These are phyloP conservation scores for Gomphus sp. DNA, from an alignment of 1,284 basidiomycete genomes.

Conservation along the genomic window DNA sequence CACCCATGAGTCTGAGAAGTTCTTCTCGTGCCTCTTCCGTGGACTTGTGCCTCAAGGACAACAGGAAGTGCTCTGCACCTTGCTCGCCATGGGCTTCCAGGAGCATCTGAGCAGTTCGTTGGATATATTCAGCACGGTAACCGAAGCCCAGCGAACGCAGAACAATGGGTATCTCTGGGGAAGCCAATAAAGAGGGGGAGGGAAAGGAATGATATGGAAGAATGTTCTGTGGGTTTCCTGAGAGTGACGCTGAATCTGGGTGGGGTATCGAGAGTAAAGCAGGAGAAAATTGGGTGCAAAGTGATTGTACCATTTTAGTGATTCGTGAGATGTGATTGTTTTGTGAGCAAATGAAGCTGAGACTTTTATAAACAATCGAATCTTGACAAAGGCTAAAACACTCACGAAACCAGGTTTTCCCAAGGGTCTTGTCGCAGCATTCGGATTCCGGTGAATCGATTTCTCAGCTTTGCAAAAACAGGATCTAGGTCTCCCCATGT, in stretches of 20 bases:
- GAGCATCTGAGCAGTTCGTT: constrained; percentile 75
- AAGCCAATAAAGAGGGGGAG: constrained; percentile 57
- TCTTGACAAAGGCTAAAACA: constrained; percentile 15
- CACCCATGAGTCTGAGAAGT: constrained; percentile 78
- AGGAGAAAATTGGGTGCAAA: constrained; percentile 64
- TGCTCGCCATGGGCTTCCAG: constrained; percentile 40
- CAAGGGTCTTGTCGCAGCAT: constrained; percentile 92
- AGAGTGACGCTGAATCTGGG: constrained; percentile 22
- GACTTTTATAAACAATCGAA: neutral
- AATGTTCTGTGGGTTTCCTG: constrained; percentile 15
- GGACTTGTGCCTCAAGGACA: constrained; percentile 38
- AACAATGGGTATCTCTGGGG: constrained; percentile 47
- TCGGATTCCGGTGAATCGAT: constrained; percentile 56
- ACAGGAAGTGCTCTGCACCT: constrained; percentile 50
- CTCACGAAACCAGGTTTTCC: constrained; percentile 89
- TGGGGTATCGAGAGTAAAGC: constrained; percentile 44
- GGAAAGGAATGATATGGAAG: constrained; percentile 80
- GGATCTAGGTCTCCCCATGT: constrained; percentile 73
- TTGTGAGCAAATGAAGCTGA: constrained; percentile 94
- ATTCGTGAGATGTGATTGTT: constrained; percentile 96
- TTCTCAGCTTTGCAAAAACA: constrained; percentile 59
- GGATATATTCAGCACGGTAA: constrained; percentile 88
- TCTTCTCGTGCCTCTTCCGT: constrained; percentile 62
- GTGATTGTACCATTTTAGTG: constrained; percentile 77
- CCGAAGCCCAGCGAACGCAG: constrained; percentile 89